A percentile compares a stretch with the other conserved stretches of the same genome.
Evolutionary conservation across 148 eudicot genomes (phyloP).

Genomic region (Chenopodium quinoa): DNA sequence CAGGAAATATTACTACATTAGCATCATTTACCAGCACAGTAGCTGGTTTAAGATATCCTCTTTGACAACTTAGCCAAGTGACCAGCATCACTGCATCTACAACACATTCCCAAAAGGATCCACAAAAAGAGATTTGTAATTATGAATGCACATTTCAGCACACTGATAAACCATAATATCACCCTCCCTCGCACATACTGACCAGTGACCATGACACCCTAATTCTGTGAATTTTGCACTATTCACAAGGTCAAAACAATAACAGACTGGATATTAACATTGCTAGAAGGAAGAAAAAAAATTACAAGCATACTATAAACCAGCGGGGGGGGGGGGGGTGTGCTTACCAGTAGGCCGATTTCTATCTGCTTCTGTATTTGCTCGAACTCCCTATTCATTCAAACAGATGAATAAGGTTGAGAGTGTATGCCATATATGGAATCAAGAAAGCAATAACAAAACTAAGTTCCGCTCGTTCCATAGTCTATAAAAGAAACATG

Average conservation of each 20-base stretch:
- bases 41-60: neutral
- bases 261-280: neutral
- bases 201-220: neutral
- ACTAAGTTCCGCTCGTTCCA: neutral
- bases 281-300: neutral
- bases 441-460: neutral
- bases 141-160: neutral
- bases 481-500: neutral
- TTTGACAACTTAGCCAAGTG: neutral
- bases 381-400: conserved; percentile 36
- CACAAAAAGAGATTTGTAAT: too few relatives aligned
- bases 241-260: neutral
- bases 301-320: neutral
- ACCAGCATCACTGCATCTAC: neutral
- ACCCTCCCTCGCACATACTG: neutral
- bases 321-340: neutral
- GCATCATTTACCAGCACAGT: neutral
- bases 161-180: neutral
- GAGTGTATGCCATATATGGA: neutral
- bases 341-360: conserved; percentile 39
- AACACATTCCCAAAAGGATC: neutral
- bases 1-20: neutral
- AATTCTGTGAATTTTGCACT: neutral
- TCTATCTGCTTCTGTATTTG: conserved; percentile 41
- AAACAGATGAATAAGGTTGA: conserved; percentile 3